Base-by-base conservation (phyloP, 2,329 filamentous ascomycete species). In the Lachnellula arida region DNA sequence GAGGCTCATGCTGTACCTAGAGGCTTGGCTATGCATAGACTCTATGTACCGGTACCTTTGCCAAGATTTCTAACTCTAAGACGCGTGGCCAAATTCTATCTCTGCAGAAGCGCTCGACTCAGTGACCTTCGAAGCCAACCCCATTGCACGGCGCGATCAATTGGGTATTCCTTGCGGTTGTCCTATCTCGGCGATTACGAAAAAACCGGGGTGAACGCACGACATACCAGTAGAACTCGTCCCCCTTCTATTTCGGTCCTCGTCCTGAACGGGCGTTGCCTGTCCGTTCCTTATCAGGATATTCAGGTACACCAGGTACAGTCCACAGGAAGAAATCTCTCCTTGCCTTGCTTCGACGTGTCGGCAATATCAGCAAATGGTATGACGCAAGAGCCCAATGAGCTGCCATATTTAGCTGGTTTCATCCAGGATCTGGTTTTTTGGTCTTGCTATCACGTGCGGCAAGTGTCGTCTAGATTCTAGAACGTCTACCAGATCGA, bases 1-100 rank as follows among this genome's bases (percentile, higher is more conserved):
- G 46, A 55, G 53, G 46, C 53, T 55, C 53, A 46, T 14, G 3
- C 23, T 32, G 9, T 32, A 40, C 37, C n/a, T 17, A n/a, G 37
- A 15, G 25, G 37, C 22, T 34, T 46, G 28, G 28, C 32, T 32
- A 46, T 19, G 22, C 48, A 28, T 11, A 37, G 17, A 9, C 12
- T 42, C 17, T 9, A 46, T 19, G 50, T 25, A n/a, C 19, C 19
- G 19, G 19, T 19, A 19, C 19, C 19, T 19, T 19, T 19, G 49
- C 39, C n/a, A 22, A 44, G 42, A n/a, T 17, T 44, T 12, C 8
- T 2, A 9, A 17, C 15, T 19, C 11, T 5, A 5, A 5, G 42
- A 44, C 42, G 42, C 42, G 42, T 23, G n/a, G 42, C 42, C n/a
- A 23, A 19, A 19, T 19, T 19, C 19, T 19, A 19, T 19, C 14